Evolutionary conservation across 2,329 filamentous ascomycete genomes (phyloP), one percentile per base, ranked within the genome.

Genomic region (Fusarium clavum): DNA sequence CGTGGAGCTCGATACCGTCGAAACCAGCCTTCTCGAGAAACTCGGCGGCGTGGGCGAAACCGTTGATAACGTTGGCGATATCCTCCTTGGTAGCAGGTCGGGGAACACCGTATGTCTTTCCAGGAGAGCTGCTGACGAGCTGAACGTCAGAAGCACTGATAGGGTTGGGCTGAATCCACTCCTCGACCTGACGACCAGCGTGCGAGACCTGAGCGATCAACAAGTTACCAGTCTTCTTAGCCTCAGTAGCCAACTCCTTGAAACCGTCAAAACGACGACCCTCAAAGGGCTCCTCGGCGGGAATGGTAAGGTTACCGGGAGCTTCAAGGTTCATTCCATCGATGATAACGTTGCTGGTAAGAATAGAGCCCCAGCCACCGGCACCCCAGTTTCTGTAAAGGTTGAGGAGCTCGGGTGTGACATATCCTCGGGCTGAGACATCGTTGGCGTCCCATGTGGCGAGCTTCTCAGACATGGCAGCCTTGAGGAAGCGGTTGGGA

Each of bases 111-210:
- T 78, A 70, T 20, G 18, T 52, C 11, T 45, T 46, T 11, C 83
- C 82, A 56, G 89, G 87, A 0, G 86, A 86, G 73, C 86, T 87
- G 73, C 86, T 64, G 88, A 83, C 5, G 86, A 80, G 63, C 22
- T 67, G 72, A 84, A 91, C 73, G 0, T 87, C 85, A 1, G 88
- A 88, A 0, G 87, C 83, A 71, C 90, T 85, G 24, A 69, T 65
- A 3, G 69, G 64, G 14, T 70, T 58, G 40, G 67, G 67, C 10
- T 70, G 58, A 6, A 70, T 20, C 67, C 67, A 70, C 2, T 62
- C 67, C 25, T 70, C 67, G 22, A 70, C 67, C 11, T 70, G 67
- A 24, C 67, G 67, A 16, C 67, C 67, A n/a, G 52, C 62, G 22
- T 70, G 67, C 6, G 67, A 63, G 12, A 70, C 57, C 40, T 70